Base-by-base conservation (phyloP, 2,329 filamentous ascomycete genomes). In the Cytospora piceae region DNA sequence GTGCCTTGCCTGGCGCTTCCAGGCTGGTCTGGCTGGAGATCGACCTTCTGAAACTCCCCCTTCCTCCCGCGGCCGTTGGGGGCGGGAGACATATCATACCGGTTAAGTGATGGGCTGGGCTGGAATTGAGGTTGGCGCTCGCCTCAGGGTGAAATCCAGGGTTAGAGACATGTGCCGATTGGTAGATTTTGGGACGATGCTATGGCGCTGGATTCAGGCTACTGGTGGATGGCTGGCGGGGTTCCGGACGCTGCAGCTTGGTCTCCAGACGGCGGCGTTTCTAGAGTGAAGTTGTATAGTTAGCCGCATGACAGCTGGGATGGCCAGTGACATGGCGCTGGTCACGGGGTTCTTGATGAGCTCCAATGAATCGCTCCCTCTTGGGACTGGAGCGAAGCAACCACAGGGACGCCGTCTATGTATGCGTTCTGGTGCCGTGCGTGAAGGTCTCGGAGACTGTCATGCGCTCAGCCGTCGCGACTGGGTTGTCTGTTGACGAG, bases 21-120 rank as follows among this genome's bases (percentile, higher is more conserved):
- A 42, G 63, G 51, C 61, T 51, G 29, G 58, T 46, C 58, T 42
- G 55, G 53, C 53, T 65, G 53, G 51, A 58, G 63, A 62, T 65
- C 63, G 53, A 65, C 53, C 62, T 62, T 58, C 62, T 58, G 62
- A 65, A 65, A 58, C 27, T 29, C 32, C 63, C 34, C 61, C 56
- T 52, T 39, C 55, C 55, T 31, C 61, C 61, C 31, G 42, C 52
- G 54, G 22, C 39, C 15, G 55, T 65, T 58, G 63, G 53, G 42
- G 53, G 46, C 58, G 49, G 42, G 61, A 55, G 55, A 51, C 34
- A 53, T 22, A 29, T 51, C 53, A 39, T 55, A 39, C 27, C 49
- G 46, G 46, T 22, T 46, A 52, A 22, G 52, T 65, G 58, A 61
- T 61, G 56, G 58, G 58, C 24, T n/a, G 34, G 29, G 61, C 29